Base-by-base conservation (phyloP, 169 alveolate genomes). In the Plasmodium cynomolgi region DNA sequence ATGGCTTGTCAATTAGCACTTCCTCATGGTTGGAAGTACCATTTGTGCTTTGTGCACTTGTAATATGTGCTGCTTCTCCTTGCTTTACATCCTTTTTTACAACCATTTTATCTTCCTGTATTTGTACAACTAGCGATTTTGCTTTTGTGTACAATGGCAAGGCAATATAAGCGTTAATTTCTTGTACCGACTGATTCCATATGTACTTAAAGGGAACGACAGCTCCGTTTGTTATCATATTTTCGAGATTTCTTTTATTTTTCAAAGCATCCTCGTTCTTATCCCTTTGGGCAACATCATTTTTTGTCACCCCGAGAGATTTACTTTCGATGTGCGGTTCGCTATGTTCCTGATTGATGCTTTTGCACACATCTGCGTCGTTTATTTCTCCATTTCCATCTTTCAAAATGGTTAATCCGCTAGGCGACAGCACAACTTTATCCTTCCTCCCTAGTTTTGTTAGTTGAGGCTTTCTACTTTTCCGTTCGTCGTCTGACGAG, bases 401-500 rank as follows among this genome's bases (percentile, higher is more conserved):
- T 68, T 90, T 90, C 41, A 90, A 80, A 80, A 90, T 81, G 23
- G 94, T 73, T 79, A 90, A 80, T 34, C 94, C 94, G 29, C 56
- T 29, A 26, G 94, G 94, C 2, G 91, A 86, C 47, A 90, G 33
- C 11, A 90, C 73, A 3, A 90, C 94, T 90, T 90, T 90, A 75
- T 90, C 94, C 17, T 81, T 90, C 23, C 20, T 79, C 73, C 73
- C 50, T 37, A 90, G 47, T 33, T 72, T 90, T 15, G 91, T 90
- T 80, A 90, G 20, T 31, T 90, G 91, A 13, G 94, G 94, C 31
- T 58, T 79, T 37, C 79, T 80, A 7, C 44, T 90, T 81, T 80
- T 81, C 23, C 26, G 41, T 62, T 90, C 94, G 33, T 90, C 94
- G 71, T 90, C 94, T 90, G 94, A 90, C 72, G 94, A 90, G 20